Evolutionary conservation across 768 basidiomycete genomes (phyloP), one percentile per base, ranked within the genome.

Genomic region (Pleurotus tuoliensis): DNA sequence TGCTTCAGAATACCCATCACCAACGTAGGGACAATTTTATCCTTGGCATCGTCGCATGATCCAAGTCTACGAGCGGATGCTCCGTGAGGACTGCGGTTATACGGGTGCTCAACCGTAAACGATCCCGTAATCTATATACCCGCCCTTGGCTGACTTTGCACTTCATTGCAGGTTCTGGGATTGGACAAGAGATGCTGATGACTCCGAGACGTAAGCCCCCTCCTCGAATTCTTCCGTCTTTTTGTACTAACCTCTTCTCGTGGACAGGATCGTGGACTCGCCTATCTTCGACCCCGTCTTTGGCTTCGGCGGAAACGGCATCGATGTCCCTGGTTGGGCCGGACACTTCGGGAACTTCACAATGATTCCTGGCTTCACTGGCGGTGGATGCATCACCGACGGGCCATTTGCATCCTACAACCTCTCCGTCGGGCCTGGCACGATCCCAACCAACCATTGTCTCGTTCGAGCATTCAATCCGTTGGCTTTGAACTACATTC

Each of bases 1-100:
- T 16, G 7, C 38, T 25, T 3, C 24, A 18, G 47, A n/a, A 25
- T 34, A 20, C 22, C 6, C 9, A 45, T 38, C 12, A 20, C 41
- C 15, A n/a, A 43, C 41, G 24, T 44, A 67, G 64, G 65, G 66
- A 2, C 63, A 69, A 34, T 69, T 69, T 55, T 57, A 65, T 13
- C 61, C 67, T 7, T 69, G 66, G 66, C 67, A 69, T 45, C 57
- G 66, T 3, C 63, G 62, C 49, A 63, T 61, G 47, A 57, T 57
- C 3, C 61, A 58, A 22, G 39, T 63, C 7, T 67, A 67, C 43
- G 65, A 66, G 30, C 55, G 61, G 41, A 60, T 59, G 1, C 50
- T 69, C 24, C 54, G 66, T 13, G 57, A 62, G 2, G 64, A 65
- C 39, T 69, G 68, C 54, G 63, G 62, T 15, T 67, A 64, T 55